Percentiles rank a stretch among this genome's conserved stretches.
These are phyloP conservation scores for button mushroom (Agaricus bisporus) DNA, from an alignment of 768 basidiomycete species.

Conservation along the genomic window DNA sequence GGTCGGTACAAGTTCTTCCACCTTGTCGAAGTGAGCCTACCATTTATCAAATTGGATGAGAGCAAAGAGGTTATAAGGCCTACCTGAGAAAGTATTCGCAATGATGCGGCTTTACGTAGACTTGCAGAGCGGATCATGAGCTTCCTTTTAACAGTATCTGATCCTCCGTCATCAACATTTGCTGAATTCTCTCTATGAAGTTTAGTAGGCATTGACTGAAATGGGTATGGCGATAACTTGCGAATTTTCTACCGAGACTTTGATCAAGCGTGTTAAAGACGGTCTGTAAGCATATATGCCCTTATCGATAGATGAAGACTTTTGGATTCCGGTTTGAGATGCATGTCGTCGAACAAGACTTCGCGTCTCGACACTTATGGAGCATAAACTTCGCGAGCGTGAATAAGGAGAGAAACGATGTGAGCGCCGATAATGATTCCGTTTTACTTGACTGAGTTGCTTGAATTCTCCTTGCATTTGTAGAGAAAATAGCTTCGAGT, in stretches of 20 bases:
- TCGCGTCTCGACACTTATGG: neutral
- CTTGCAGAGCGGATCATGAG: neutral
- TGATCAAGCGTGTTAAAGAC: neutral
- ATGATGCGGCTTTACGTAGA: neutral
- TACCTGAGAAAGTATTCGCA: neutral
- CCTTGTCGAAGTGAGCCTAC: neutral
- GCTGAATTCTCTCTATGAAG: too few relatives aligned
- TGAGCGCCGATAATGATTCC: neutral
- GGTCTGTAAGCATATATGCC: neutral
- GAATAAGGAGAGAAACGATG: neutral
- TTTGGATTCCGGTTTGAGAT: neutral
- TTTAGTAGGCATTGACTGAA: too few relatives aligned
- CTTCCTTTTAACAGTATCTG: neutral
- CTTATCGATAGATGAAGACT: neutral
- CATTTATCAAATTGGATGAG: neutral
- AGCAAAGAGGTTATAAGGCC: neutral
- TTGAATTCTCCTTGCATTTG: neutral
- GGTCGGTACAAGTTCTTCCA: constrained; percentile 4
- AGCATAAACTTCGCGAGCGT: neutral
- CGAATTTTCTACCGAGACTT: neutral
- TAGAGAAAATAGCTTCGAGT: neutral
- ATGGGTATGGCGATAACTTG: neutral
- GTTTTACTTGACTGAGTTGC: neutral
- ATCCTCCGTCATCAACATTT: too few relatives aligned
- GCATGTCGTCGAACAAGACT: neutral